Conservation (phyloP, 2,329 filamentous ascomycete species). For the Bertia moriformis region DNA sequence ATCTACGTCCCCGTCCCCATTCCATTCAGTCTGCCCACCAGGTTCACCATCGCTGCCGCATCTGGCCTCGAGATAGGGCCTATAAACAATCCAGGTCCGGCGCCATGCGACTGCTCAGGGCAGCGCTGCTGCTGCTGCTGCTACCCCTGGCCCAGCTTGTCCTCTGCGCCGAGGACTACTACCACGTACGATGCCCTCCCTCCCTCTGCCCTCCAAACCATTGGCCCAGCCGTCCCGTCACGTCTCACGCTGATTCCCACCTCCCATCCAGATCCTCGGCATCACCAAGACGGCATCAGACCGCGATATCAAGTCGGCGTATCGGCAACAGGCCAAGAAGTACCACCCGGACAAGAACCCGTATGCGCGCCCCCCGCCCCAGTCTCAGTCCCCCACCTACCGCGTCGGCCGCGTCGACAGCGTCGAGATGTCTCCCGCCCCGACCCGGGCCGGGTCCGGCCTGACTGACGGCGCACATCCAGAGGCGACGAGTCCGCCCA, state of each 20-base stretch:
- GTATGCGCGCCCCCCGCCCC: slow-evolving; percentile 31
- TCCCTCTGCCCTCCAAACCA: background rate
- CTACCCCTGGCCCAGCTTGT: slow-evolving; percentile 37
- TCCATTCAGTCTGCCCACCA: too few relatives aligned
- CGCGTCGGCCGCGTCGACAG: background rate
- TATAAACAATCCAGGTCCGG: too few relatives aligned
- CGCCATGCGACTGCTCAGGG: slow-evolving; percentile 33
- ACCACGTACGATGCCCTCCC: slow-evolving; percentile 40
- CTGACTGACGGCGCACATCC: slow-evolving; percentile 5
- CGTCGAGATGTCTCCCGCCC: background rate
- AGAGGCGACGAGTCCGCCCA: slow-evolving; percentile 69
- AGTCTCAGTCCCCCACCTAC: background rate
- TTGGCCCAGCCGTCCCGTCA: background rate
- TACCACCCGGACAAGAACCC: slow-evolving; percentile 97
- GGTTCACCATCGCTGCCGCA: too few relatives aligned
- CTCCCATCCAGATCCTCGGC: slow-evolving; percentile 50
- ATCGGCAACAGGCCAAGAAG: slow-evolving; percentile 83
- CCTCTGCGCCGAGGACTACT: slow-evolving; percentile 57
- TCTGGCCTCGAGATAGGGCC: too few relatives aligned
- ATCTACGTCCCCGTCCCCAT: too few relatives aligned
- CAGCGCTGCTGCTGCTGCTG: slow-evolving; percentile 33
- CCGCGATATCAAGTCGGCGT: slow-evolving; percentile 83
- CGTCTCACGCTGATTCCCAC: slow-evolving; percentile 1
- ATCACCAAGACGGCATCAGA: slow-evolving; percentile 68
- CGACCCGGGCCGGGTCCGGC: slow-evolving; percentile 2